Evolutionary conservation across 2,329 filamentous ascomycete genomes (phyloP).

Genomic region (Podosphaera aphanis): DNA sequence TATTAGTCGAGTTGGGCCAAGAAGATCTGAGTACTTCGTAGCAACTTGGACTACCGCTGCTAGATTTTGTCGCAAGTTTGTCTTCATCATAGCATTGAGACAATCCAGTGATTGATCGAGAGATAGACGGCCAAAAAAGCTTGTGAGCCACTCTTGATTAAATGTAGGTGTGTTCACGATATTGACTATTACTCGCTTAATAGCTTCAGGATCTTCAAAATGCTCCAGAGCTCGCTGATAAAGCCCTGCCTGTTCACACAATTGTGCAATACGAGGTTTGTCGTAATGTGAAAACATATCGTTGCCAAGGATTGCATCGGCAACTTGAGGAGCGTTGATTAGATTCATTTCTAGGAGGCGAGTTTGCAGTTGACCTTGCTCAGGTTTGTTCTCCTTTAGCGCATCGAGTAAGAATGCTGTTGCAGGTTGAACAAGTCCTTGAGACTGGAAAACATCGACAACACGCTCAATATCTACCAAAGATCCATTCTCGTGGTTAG

Average conservation of each 20-base stretch:
- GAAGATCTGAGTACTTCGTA: constrained; percentile 90
- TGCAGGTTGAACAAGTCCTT: constrained; percentile 92
- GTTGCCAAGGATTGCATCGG: constrained; percentile 90
- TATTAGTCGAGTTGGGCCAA: constrained; percentile 70
- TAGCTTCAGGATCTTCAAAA: constrained; percentile 68
- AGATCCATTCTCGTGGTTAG: constrained; percentile 68
- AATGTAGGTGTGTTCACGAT: constrained; percentile 65
- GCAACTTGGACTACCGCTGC: constrained; percentile 86
- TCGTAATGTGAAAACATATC: constrained; percentile 98
- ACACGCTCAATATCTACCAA: constrained; percentile 84
- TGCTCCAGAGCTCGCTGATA: constrained; percentile 76
- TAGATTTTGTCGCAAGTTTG: constrained; percentile 90
- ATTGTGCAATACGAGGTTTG: constrained; percentile 61
- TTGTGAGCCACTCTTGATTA: constrained; percentile 72
- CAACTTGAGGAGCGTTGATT: constrained; percentile 86
- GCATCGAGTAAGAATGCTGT: constrained; percentile 96
- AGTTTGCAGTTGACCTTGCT: constrained; percentile 84
- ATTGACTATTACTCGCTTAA: constrained; percentile 78
- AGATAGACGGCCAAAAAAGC: constrained; percentile 82
- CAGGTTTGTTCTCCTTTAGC: constrained; percentile 79
- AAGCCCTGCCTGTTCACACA: constrained; percentile 85
- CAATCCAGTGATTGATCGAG: constrained; percentile 89
- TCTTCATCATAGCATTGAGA: constrained; percentile 85
- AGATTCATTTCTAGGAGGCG: constrained; percentile 95
- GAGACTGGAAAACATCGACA: constrained; percentile 92